A percentile compares a stretch with the other conserved stretches of the same genome.
Evolutionary conservation across 495 filamentous ascomycete species (phyloP).

Genomic region (Oidiodendron maius): DNA sequence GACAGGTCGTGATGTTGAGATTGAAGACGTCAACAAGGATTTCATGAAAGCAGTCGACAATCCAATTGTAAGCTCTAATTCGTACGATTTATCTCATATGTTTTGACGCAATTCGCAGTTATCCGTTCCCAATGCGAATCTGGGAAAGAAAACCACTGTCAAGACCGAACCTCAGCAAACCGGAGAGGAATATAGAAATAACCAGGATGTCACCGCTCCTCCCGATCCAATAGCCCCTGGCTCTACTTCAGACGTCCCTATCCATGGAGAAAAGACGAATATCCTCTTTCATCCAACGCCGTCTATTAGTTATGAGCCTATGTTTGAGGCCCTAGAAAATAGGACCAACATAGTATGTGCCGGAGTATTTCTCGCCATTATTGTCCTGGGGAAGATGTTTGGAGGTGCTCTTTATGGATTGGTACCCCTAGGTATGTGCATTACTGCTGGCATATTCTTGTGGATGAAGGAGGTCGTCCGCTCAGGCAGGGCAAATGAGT

Average conservation of each 20-base stretch:
- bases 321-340: conserved; percentile 70
- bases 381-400: conserved; percentile 73
- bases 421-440: conserved; percentile 60
- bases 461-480: conserved; percentile 84
- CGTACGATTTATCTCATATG: too few species aligned
- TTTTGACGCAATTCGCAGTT: conserved; percentile 55
- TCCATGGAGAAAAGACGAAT: conserved; percentile 93
- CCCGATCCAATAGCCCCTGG: conserved; percentile 77
- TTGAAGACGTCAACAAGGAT: conserved; percentile 69
- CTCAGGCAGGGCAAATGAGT: conserved; percentile 78
- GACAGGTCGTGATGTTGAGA: conserved; percentile 78
- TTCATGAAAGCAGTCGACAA: conserved; percentile 68
- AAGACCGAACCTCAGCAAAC: conserved; percentile 40
- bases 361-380: conserved; percentile 61
- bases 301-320: conserved; percentile 76
- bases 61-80: conserved; percentile 46
- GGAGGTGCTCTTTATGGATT: conserved; percentile 72
- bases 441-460: conserved; percentile 71
- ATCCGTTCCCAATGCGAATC: conserved; percentile 84
- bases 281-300: conserved; percentile 94
- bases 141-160: conserved; percentile 60
- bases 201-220: conserved; percentile 85
- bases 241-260: conserved; percentile 85
- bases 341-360: conserved; percentile 61
- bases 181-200: conserved; percentile 68